Evolutionary conservation across 1,284 basidiomycete species (phyloP), one percentile per base, ranked within the genome.

Genomic region (Apiotrichum gamsii): DNA sequence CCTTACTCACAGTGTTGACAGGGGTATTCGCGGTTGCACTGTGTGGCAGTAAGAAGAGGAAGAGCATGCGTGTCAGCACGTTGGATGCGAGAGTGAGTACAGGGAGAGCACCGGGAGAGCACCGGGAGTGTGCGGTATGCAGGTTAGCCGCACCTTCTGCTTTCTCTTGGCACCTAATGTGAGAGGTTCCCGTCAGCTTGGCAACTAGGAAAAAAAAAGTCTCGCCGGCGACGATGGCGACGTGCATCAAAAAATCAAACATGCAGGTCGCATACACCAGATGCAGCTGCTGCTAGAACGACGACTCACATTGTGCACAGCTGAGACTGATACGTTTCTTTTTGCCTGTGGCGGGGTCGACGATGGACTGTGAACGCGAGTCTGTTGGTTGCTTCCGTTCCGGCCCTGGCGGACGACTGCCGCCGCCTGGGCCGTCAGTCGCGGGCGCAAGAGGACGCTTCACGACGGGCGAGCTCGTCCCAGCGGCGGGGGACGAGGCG

Each of bases 11-110:
- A 73, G 49, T 73, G 70, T 52, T 73, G 68, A 59, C 71, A 73
- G n/a, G 71, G 71, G 32, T 69, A 68, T 41, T 73, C 68, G 32
- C 71, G 54, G 46, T 73, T 71, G 49, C 71, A 73, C 65, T 73
- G 53, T 25, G n/a, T n/a, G 5, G 2, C 8, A 28, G 25, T 28
- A 6, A 28, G 25, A 6, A 28, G 25, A 28, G 6, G 25, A 28
- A 28, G 6, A 11, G 11, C 25, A 6, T 28, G 25, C 25, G 11
- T 6, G 11, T 28, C 8, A 11, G 25, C 25, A 28, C 11, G n/a
- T n/a, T n/a, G n/a, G n/a, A n/a, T n/a, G 23, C 9, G 23, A 18
- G 20, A 25, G 32, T 51, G 49, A 41, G 47, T n/a, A n/a, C n/a
- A n/a, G n/a, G n/a, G n/a, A n/a, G n/a, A n/a, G n/a, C n/a, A n/a